Evolutionary conservation across 176 grass and related monocot species (phyloP), one percentile per base, ranked within the genome.

Genomic region (Ensete glaucum): DNA sequence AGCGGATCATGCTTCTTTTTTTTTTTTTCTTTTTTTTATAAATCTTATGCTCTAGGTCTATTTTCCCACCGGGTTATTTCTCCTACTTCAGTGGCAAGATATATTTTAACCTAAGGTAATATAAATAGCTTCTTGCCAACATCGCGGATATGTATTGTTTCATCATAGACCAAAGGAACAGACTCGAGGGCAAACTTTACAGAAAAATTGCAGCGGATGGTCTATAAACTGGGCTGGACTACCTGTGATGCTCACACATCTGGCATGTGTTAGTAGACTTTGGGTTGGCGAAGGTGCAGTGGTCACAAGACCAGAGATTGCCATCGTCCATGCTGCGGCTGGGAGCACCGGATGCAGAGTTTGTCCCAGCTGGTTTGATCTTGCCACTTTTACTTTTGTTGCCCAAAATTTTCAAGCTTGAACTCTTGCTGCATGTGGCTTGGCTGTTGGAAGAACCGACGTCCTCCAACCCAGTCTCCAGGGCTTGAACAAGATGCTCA

Each of bases 401-500:
- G 57, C 51, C 74, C 20, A 16, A 64, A 19, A 34, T 69, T 55
- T 87, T 89, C 62, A 78, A 70, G 66, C 48, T 54, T n/a, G 78
- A 73, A 71, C 14, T 73, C 56, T 64, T 54, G 27, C 65, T 92
- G 26, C 82, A 83, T 76, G 74, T 81, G 77, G 85, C 62, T 17
- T 74, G 68, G 25, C 66, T 52, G 75, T 77, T 85, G 26, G 66
- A 60, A 14, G 87, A 78, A 54, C 53, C 67, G 0, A 97, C 88
- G 69, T 97, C 94, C 78, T 91, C 82, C 82, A 97, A 49, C 19
- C 94, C 94, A 73, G 55, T 87, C 67, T 93, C 94, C 12, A 97
- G 79, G 76, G 88, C 94, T 85, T 78, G 79, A 48, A 97, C 94
- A 78, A 97, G 90, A 75, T 97, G 93, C 84, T 97, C 90, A 81